Evolutionary conservation across 805 yeast genomes (phyloP).

Genomic region (Yamadazyma insecticola): DNA sequence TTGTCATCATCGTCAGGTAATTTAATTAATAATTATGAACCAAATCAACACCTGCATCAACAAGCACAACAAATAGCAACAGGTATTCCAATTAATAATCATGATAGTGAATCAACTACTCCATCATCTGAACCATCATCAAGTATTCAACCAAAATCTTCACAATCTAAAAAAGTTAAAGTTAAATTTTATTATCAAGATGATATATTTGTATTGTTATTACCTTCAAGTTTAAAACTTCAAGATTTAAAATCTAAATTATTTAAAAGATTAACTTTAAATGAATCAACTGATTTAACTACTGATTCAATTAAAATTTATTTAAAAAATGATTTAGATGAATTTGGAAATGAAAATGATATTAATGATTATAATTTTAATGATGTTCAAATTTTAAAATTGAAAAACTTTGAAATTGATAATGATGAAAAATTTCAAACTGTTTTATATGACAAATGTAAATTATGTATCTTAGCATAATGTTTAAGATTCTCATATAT

Average conservation of each 20-base stretch:
- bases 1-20: slow-evolving; percentile 9
- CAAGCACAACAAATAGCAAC: slow-evolving; percentile 13
- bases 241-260: slow-evolving; percentile 50
- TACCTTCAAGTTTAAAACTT: slow-evolving; percentile 45
- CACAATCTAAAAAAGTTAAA: slow-evolving; percentile 43
- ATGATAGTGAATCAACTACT: slow-evolving; percentile 2
- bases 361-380: slow-evolving; percentile 23
- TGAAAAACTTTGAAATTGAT: slow-evolving; percentile 33
- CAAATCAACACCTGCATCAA: slow-evolving; percentile 10
- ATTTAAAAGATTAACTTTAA: slow-evolving; percentile 41
- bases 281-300: slow-evolving; percentile 7
- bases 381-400: slow-evolving; percentile 20
- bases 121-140: slow-evolving; percentile 1
- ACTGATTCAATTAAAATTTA: slow-evolving; percentile 27
- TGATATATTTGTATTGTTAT: slow-evolving; percentile 70
- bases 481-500: no score
- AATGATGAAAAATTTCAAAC: slow-evolving; percentile 36
- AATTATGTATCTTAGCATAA: slow-evolving; percentile 28
- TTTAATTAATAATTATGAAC: background rate
- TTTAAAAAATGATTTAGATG: slow-evolving; percentile 40
- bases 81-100: slow-evolving; percentile 1
- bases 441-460: slow-evolving; percentile 39
- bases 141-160: background rate
- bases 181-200: slow-evolving; percentile 75
- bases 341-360: slow-evolving; percentile 27